A percentile compares a stretch with the other conserved stretches of the same genome.
These are phyloP conservation scores for Pythium monospermum DNA, from an alignment of 352 stramenopile genomes.

Conservation along the genomic window DNA sequence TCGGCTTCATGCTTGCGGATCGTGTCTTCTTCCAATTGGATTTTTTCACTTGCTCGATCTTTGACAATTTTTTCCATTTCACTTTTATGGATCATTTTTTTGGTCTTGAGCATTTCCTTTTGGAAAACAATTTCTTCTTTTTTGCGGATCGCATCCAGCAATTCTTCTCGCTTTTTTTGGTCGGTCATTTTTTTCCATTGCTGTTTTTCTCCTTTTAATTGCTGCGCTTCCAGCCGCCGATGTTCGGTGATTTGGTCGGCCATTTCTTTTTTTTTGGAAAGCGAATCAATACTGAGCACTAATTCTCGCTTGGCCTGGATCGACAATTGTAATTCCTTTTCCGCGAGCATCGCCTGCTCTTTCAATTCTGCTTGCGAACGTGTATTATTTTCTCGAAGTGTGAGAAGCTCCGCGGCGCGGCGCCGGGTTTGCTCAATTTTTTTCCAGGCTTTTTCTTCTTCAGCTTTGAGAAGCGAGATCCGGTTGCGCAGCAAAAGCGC, in stretches of 20 bases:
- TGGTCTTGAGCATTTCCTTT: conserved; percentile 58
- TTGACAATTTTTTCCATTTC: conserved; percentile 70
- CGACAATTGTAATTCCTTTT: conserved; percentile 61
- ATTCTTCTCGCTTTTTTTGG: conserved; percentile 56
- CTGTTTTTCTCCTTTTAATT: conserved; percentile 84
- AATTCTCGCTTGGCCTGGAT: conserved; percentile 72
- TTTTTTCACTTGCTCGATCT: conserved; percentile 53
- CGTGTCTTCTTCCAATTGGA: conserved; percentile 61
- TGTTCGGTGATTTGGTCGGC: conserved; percentile 63
- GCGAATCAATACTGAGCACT: conserved; percentile 72
- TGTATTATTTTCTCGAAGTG: conserved; percentile 61
- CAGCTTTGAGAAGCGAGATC: conserved; percentile 72
- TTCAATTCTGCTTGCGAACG: conserved; percentile 57
- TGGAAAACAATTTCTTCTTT: conserved; percentile 67
- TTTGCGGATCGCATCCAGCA: conserved; percentile 55
- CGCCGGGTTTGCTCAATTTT: conserved; percentile 83
- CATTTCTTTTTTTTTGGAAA: conserved; percentile 78
- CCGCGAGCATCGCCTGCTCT: conserved; percentile 45
- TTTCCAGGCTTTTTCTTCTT: conserved; percentile 80
- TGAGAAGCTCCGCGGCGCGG: conserved; percentile 61
- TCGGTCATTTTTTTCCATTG: conserved; percentile 68
- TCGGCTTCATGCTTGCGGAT: conserved; percentile 53
- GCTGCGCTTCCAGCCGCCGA: conserved; percentile 51
- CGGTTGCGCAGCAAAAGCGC: conserved; percentile 72
- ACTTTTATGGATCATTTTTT: conserved; percentile 62